These are phyloP conservation scores for Seminavis robusta DNA, from an alignment of 108 stramenopile genomes.

Conservation along the genomic window DNA sequence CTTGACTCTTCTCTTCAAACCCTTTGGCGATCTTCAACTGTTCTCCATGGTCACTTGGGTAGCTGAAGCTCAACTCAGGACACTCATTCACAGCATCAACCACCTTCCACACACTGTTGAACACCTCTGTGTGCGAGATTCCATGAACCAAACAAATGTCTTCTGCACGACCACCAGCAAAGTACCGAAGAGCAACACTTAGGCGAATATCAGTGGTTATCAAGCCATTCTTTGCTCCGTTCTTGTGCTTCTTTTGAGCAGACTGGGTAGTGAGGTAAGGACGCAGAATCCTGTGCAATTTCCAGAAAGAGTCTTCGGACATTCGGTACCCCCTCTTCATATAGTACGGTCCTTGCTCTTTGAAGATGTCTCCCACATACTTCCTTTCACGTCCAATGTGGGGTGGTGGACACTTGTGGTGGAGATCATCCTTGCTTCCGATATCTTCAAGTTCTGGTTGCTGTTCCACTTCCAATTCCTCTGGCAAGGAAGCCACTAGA, in stretches of 20 bases:
- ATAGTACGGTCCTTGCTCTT: slow-evolving; percentile 10
- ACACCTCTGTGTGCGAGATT: slow-evolving; percentile 1
- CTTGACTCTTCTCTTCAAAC: slow-evolving; percentile 15
- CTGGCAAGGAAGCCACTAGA: too few relatives aligned
- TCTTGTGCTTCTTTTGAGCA: too few relatives aligned
- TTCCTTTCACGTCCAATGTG: too few relatives aligned
- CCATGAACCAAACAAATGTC: slow-evolving; percentile 11
- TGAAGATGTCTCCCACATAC: slow-evolving; percentile 2
- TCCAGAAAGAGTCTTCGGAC: slow-evolving; percentile 5
- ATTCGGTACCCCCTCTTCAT: slow-evolving; percentile 12
- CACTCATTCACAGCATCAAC: slow-evolving; percentile 12
- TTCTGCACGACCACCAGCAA: slow-evolving; percentile 16
- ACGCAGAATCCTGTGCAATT: background rate
- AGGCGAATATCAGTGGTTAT: slow-evolving; percentile 8
- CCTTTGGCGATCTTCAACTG: slow-evolving; percentile 21
- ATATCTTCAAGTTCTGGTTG: too few relatives aligned
- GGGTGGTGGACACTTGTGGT: too few relatives aligned
- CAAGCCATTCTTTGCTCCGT: slow-evolving; percentile 7
- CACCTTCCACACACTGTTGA: slow-evolving; percentile 8
- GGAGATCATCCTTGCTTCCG: too few relatives aligned
- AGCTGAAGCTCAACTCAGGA: slow-evolving; percentile 8
- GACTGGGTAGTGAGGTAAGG: background rate
- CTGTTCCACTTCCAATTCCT: too few relatives aligned
- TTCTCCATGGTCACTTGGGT: slow-evolving; percentile 11
- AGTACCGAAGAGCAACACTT: slow-evolving; percentile 13